phyloP scores from a whole-genome alignment of 2,329 filamentous ascomycete species.

The Tolypocladium ovalisporum region DNA sequence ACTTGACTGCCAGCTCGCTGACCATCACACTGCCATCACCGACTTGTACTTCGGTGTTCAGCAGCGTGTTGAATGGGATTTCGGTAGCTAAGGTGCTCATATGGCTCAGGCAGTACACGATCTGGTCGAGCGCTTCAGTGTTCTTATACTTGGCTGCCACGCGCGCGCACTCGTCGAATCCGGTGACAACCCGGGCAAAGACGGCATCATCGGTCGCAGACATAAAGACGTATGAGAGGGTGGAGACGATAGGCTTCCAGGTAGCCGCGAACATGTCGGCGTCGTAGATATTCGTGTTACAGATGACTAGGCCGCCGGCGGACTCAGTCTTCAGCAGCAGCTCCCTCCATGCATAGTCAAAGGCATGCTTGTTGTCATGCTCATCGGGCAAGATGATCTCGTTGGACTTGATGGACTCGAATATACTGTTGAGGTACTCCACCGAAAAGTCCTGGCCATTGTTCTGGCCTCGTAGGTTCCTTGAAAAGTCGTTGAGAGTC shows the following conservation, averaged over 20 bases:
- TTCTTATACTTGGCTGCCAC: slow-evolving; percentile 80
- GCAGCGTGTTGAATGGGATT: slow-evolving; percentile 63
- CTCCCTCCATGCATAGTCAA: slow-evolving; percentile 97
- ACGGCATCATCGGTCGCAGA: slow-evolving; percentile 94
- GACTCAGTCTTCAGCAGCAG: slow-evolving; percentile 74
- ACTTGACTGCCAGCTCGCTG: slow-evolving; percentile 90
- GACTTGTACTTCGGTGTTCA: slow-evolving; percentile 94
- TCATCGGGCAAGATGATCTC: slow-evolving; percentile 97
- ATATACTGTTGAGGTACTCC: slow-evolving; percentile 78
- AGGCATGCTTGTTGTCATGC: slow-evolving; percentile 91
- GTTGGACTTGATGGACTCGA: slow-evolving; percentile 78
- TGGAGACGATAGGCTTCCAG: slow-evolving; percentile 91
- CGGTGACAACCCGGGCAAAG: slow-evolving; percentile 83
- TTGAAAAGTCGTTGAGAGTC: slow-evolving; percentile 71
- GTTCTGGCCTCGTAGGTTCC: slow-evolving; percentile 87
- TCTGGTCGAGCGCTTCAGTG: slow-evolving; percentile 81
- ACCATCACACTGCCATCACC: slow-evolving; percentile 95
- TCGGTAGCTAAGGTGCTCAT: slow-evolving; percentile 82
- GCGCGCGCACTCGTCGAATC: slow-evolving; percentile 91
- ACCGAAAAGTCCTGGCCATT: slow-evolving; percentile 71
- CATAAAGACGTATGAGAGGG: slow-evolving; percentile 96
- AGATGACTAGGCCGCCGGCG: slow-evolving; percentile 62
- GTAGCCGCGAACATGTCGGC: slow-evolving; percentile 95
- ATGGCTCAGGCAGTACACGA: slow-evolving; percentile 78
- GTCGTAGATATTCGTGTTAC: slow-evolving; percentile 89